These are phyloP conservation scores for Candida ponderosae DNA, from an alignment of 805 yeast species.

Conservation along the genomic window DNA sequence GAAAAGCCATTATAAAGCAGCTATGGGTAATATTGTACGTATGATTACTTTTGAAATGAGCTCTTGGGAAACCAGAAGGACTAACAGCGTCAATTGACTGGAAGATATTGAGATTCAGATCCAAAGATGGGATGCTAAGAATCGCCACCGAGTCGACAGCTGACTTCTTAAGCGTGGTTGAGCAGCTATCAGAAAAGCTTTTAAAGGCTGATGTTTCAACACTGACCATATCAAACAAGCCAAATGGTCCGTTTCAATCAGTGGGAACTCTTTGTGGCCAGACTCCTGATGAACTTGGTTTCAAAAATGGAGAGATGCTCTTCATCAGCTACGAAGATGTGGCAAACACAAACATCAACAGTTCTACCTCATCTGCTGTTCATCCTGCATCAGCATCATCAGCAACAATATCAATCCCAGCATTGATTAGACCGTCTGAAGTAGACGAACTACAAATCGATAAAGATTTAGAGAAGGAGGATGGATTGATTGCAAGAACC, in stretches of 20 bases:
- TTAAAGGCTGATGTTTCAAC: slow-evolving; percentile 18
- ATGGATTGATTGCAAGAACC: slow-evolving; percentile 66
- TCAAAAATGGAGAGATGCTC: slow-evolving; percentile 42
- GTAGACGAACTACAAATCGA: slow-evolving; percentile 62
- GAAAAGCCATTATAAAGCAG: too few relatives aligned
- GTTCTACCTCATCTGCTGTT: slow-evolving; percentile 1
- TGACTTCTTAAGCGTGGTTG: slow-evolving; percentile 37
- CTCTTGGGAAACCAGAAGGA: background rate
- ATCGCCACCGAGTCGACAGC: slow-evolving; percentile 40
- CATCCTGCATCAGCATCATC: slow-evolving; percentile 3
- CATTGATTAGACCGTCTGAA: slow-evolving; percentile 9
- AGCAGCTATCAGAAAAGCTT: slow-evolving; percentile 23
- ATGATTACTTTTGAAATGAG: background rate
- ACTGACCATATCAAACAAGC: slow-evolving; percentile 18
- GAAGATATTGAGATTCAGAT: slow-evolving; percentile 72
- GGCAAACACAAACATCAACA: slow-evolving; percentile 7
- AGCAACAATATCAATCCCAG: slow-evolving; percentile 8
- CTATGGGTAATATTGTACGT: too few relatives aligned
- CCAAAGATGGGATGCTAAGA: slow-evolving; percentile 79
- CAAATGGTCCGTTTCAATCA: slow-evolving; percentile 20
- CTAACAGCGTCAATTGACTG: background rate
- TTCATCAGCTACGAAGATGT: slow-evolving; percentile 23
- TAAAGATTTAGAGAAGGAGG: slow-evolving; percentile 48
- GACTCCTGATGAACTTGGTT: slow-evolving; percentile 27
- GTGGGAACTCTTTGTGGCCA: slow-evolving; percentile 19